A percentile compares a stretch with the other conserved stretches of the same genome.
phyloP scores from a whole-genome alignment of 305 asterid species.

The Fraxinus xanthoxyloides region DNA sequence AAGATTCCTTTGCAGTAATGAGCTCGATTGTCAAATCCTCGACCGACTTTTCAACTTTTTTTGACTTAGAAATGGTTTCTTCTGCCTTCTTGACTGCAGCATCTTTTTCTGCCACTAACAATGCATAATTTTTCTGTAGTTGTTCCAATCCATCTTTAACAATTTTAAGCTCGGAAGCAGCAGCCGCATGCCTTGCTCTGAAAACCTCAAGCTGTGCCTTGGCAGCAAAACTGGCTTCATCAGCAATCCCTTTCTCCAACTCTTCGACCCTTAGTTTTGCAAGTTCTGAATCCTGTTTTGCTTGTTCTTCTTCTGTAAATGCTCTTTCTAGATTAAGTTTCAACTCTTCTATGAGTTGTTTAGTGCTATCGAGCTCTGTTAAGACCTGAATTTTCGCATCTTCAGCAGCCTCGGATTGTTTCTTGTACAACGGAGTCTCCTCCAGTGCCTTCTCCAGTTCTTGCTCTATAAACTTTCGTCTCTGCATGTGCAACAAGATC shows the following conservation, averaged over 20 bases:
- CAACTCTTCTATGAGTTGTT: slow-evolving; percentile 74
- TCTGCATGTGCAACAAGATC: slow-evolving; percentile 39
- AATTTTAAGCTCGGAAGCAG: slow-evolving; percentile 64
- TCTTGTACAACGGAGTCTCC: slow-evolving; percentile 71
- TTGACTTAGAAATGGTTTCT: slow-evolving; percentile 55
- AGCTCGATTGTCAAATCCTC: slow-evolving; percentile 76
- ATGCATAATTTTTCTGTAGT: slow-evolving; percentile 50
- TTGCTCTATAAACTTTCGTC: slow-evolving; percentile 71
- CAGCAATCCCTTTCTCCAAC: slow-evolving; percentile 88
- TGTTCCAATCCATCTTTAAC: slow-evolving; percentile 65
- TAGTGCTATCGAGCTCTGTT: slow-evolving; percentile 77
- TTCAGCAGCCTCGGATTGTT: slow-evolving; percentile 71
- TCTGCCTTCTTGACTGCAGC: slow-evolving; percentile 55
- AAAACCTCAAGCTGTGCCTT: slow-evolving; percentile 98
- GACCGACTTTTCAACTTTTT: slow-evolving; percentile 64
- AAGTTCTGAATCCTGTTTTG: slow-evolving; percentile 84
- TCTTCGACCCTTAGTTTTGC: slow-evolving; percentile 87
- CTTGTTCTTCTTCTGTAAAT: slow-evolving; percentile 82
- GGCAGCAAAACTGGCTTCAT: slow-evolving; percentile 79
- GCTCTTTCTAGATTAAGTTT: slow-evolving; percentile 89
- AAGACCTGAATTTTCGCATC: slow-evolving; percentile 63
- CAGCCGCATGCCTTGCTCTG: slow-evolving; percentile 71
- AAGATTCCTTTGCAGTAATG: slow-evolving; percentile 59
- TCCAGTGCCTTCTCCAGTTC: slow-evolving; percentile 85
- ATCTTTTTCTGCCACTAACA: slow-evolving; percentile 61